Evolutionary conservation across 2,329 filamentous ascomycete species (phyloP).

Genomic region (Bipolaris gigantea): DNA sequence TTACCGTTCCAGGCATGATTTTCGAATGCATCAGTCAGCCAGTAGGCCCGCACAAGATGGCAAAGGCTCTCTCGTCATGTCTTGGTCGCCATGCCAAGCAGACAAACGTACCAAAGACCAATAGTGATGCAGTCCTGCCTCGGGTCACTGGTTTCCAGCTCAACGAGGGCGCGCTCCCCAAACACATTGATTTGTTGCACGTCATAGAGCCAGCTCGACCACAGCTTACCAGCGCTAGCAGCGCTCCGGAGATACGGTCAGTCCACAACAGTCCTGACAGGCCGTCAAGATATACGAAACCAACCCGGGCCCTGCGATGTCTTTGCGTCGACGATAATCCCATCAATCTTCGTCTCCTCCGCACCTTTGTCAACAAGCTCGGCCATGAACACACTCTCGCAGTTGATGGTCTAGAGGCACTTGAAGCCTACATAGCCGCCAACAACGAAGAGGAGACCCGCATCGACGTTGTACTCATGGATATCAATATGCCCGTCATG

Average conservation of each 20-base stretch:
- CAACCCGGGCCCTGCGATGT: constrained; percentile 31
- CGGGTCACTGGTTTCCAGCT: constrained; percentile 29
- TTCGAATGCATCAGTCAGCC: constrained; percentile 43
- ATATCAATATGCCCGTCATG: constrained; percentile 45
- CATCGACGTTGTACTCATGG: constrained; percentile 41
- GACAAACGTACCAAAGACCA: constrained; percentile 11
- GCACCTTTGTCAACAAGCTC: constrained; percentile 42
- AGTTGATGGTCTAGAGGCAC: constrained; percentile 43
- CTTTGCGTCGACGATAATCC: constrained; percentile 47
- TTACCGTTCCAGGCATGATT: constrained; percentile 39
- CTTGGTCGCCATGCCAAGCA: constrained; percentile 37
- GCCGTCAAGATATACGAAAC: constrained; percentile 20
- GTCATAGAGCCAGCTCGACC: constrained; percentile 26
- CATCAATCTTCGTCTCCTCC: constrained; percentile 45
- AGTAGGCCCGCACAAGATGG: constrained; percentile 46
- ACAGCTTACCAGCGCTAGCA: constrained; percentile 30
- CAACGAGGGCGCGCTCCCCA: constrained; percentile 30
- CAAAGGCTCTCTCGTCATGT: constrained; percentile 40
- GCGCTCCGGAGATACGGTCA: constrained; percentile 38
- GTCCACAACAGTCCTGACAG: constrained; percentile 19
- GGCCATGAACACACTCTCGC: constrained; percentile 39
- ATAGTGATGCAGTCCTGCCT: constrained; percentile 17
- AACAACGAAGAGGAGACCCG: constrained; percentile 12
- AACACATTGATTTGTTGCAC: constrained; percentile 8
- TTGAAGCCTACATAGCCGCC: constrained; percentile 34